phyloP scores from a whole-genome alignment of 495 filamentous ascomycete species.

The Penicillium flavigenum region DNA sequence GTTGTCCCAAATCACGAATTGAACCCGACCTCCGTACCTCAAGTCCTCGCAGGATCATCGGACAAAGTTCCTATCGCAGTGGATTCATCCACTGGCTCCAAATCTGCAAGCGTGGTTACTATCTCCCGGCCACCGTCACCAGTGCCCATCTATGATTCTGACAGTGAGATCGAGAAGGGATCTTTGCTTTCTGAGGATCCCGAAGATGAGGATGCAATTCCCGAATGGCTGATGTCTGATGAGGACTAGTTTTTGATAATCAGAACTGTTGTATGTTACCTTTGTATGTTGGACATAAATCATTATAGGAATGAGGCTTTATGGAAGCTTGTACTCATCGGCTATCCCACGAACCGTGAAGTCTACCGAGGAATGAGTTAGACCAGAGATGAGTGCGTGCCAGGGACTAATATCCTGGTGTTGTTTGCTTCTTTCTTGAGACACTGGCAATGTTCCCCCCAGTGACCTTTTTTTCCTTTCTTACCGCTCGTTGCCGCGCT shows the following conservation, averaged over 20 bases:
- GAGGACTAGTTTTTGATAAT: constrained; percentile 12
- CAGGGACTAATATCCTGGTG: too few species aligned
- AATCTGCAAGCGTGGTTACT: constrained; percentile 30
- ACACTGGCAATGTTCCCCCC: too few species aligned
- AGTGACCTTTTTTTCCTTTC: too few species aligned
- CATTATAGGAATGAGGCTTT: too few species aligned
- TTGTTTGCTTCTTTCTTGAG: too few species aligned
- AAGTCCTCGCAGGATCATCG: constrained; percentile 21
- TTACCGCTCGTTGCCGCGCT: too few species aligned
- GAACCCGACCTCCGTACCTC: background rate
- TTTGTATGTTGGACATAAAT: background rate
- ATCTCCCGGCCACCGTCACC: constrained; percentile 19
- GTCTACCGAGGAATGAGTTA: too few species aligned
- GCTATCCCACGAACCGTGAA: too few species aligned
- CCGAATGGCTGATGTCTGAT: constrained; percentile 57
- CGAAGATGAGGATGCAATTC: constrained; percentile 67
- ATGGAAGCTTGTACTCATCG: too few species aligned
- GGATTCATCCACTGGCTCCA: constrained; percentile 29
- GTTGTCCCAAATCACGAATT: constrained; percentile 29
- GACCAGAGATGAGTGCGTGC: too few species aligned
- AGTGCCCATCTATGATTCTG: constrained; percentile 23
- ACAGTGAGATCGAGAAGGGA: constrained; percentile 42
- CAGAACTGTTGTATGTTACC: background rate
- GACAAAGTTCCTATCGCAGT: constrained; percentile 25
- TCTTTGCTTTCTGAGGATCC: constrained; percentile 60